Evolutionary conservation across 768 basidiomycete genomes (phyloP), one percentile per base, ranked within the genome.

Genomic region (Tephrocybe sp.): DNA sequence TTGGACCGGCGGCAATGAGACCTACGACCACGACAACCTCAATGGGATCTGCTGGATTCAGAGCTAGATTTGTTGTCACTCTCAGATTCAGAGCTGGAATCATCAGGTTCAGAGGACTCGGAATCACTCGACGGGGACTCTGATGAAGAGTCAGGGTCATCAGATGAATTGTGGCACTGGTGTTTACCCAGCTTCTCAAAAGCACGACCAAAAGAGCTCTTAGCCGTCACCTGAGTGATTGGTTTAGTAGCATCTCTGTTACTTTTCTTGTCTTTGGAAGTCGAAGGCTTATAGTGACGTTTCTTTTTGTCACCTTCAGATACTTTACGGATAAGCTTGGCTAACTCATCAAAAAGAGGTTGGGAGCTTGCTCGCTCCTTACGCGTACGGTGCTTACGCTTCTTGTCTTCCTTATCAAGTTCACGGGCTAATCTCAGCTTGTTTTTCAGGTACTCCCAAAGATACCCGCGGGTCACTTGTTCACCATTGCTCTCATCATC

Each of bases 261-360:
- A n/a, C n/a, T n/a, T n/a, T n/a, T 29, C 6, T 5, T 29, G 27
- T 29, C 5, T 5, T 29, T 5, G 11, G 27, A 5, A 5, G 5
- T 5, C 11, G 5, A 5, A 11, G 5, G 11, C 27, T 29, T 29
- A 5, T 29, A 29, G 6, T 29, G 27, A 9, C 30, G 24, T 6
- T 29, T 29, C 11, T 11, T 29, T 5, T 29, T 5, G 27, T 5
- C 5, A 5, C 27, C 11, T 29, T 29, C 27, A n/a, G 30, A 27
- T 9, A 49, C 47, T 13, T 30, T 42, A 1, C 25, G 10, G 2
- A 49, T 49, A 2, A 49, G 24, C 1, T 13, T 13, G 7, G 38
- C 47, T 21, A 48, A 10, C n/a, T 48, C 23, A 30, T 41, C 27
- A 15, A 39, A 48, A 11, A 49, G 23, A 24, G 40, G 40, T 24